A percentile compares a stretch with the other conserved stretches of the same genome.
Evolutionary conservation across 2,329 filamentous ascomycete genomes (phyloP).

Genomic region (Aspergillus cejpii): DNA sequence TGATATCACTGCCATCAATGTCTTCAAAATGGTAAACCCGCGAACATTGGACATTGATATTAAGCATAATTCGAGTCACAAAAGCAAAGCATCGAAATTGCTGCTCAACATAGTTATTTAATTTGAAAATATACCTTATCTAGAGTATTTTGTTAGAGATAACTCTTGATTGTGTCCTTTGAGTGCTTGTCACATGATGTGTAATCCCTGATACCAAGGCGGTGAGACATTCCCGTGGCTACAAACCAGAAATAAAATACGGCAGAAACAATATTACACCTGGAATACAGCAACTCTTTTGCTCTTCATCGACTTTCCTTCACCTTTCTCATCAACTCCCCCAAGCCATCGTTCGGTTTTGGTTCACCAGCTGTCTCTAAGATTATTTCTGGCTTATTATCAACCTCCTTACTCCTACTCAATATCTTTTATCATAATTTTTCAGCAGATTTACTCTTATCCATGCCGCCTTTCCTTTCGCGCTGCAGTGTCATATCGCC

Average conservation of each 20-base stretch:
- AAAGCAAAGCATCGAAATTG: background rate
- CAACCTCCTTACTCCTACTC: conserved; percentile 3
- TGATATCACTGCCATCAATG: background rate
- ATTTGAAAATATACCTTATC: background rate
- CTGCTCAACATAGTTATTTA: background rate
- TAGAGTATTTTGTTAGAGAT: background rate
- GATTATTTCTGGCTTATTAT: background rate
- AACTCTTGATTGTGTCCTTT: background rate
- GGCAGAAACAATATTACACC: background rate
- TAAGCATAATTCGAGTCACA: background rate
- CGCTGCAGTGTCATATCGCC: conserved; percentile 30
- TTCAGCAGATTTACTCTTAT: conserved; percentile 11
- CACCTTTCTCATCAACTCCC: conserved; percentile 11
- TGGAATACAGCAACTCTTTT: conserved; percentile 2
- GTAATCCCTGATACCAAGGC: background rate
- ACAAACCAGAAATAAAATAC: background rate
- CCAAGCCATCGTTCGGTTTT: background rate
- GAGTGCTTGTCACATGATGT: background rate
- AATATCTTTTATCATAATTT: background rate
- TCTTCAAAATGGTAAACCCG: background rate
- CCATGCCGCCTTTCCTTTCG: conserved; percentile 31
- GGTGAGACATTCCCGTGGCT: background rate
- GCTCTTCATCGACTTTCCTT: conserved; percentile 4
- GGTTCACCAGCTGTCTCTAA: background rate
- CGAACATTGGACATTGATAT: background rate